phyloP scores from a whole-genome alignment of 164 flowering plant species.

The Chloranthus sessilifolius region DNA sequence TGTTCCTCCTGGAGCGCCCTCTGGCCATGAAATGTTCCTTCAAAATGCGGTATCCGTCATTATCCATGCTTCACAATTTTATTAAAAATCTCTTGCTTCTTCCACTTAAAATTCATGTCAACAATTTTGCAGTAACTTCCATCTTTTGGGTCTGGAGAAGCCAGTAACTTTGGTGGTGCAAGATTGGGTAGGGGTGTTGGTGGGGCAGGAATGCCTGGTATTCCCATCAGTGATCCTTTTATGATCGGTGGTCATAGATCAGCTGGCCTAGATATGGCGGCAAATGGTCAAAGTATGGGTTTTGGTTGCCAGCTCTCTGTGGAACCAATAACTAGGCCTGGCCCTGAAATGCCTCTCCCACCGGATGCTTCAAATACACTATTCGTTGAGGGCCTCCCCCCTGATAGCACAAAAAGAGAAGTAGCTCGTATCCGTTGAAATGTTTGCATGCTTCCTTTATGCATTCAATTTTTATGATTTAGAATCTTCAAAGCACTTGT shows the following conservation, averaged over 20 bases:
- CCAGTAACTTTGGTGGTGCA: constrained; percentile 24
- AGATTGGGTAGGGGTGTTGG: constrained; percentile 32
- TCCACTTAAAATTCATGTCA: constrained; percentile 3
- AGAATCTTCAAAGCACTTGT: too few relatives aligned
- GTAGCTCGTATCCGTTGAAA: constrained; percentile 73
- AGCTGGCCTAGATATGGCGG: constrained; percentile 27
- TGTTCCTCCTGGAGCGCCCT: constrained; percentile 17
- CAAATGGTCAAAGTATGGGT: constrained; percentile 36
- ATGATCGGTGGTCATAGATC: constrained; percentile 29
- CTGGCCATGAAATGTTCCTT: constrained; percentile 44
- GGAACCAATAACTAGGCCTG: constrained; percentile 35
- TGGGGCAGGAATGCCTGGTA: constrained; percentile 29
- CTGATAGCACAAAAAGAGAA: constrained; percentile 54
- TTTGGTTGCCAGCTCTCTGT: constrained; percentile 28
- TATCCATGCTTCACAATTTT: neutral
- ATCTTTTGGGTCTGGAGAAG: constrained; percentile 41
- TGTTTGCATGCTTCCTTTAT: too few relatives aligned
- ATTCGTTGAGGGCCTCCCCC: constrained; percentile 70
- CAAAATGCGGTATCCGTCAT: constrained; percentile 33
- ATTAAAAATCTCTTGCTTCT: neutral
- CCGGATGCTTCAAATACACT: constrained; percentile 72
- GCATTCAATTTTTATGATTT: too few relatives aligned
- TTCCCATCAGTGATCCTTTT: constrained; percentile 28
- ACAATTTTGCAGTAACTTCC: constrained; percentile 42
- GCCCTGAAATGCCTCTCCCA: constrained; percentile 57